Percentiles rank a stretch among this genome's conserved stretches.
These are phyloP conservation scores for Rhamnella rubrinervis DNA, from an alignment of 331 rosid genomes.

Conservation along the genomic window DNA sequence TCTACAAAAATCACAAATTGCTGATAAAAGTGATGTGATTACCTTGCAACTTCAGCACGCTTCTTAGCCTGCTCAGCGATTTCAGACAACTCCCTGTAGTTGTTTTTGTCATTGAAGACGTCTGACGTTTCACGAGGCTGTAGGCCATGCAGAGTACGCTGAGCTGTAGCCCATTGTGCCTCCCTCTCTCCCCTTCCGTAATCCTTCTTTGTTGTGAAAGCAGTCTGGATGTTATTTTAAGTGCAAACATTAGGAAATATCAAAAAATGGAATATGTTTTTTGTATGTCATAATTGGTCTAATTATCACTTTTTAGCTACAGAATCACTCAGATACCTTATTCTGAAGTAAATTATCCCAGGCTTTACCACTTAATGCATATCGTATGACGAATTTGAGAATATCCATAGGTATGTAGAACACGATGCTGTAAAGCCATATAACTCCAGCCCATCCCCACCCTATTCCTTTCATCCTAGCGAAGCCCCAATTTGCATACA, in stretches of 20 bases:
- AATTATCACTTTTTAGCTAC: not conserved
- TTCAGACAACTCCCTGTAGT: slow-evolving; percentile 66
- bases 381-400: slow-evolving; percentile 64
- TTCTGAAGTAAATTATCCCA: slow-evolving; percentile 67
- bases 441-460: slow-evolving; percentile 95
- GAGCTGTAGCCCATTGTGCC: slow-evolving; percentile 92
- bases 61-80: slow-evolving; percentile 82
- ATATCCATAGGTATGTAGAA: slow-evolving; percentile 72
- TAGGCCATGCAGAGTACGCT: slow-evolving; percentile 78
- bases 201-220: slow-evolving; percentile 80
- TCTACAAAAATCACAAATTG: not conserved
- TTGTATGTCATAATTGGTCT: too few species aligned
- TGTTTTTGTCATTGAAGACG: slow-evolving; percentile 45
- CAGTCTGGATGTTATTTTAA: slow-evolving; percentile 40
- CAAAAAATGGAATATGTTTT: not conserved
- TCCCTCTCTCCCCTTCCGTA: slow-evolving; percentile 86
- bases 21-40: not conserved
- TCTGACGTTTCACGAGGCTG: slow-evolving; percentile 59
- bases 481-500: slow-evolving; percentile 71
- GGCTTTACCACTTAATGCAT: slow-evolving; percentile 80
- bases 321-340: slow-evolving; percentile 38
- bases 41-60: slow-evolving; percentile 91
- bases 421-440: slow-evolving; percentile 76
- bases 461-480: slow-evolving; percentile 70
- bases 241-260: not conserved